phyloP scores from a whole-genome alignment of 2,329 filamentous ascomycete genomes.

The Daldinia sp. region DNA sequence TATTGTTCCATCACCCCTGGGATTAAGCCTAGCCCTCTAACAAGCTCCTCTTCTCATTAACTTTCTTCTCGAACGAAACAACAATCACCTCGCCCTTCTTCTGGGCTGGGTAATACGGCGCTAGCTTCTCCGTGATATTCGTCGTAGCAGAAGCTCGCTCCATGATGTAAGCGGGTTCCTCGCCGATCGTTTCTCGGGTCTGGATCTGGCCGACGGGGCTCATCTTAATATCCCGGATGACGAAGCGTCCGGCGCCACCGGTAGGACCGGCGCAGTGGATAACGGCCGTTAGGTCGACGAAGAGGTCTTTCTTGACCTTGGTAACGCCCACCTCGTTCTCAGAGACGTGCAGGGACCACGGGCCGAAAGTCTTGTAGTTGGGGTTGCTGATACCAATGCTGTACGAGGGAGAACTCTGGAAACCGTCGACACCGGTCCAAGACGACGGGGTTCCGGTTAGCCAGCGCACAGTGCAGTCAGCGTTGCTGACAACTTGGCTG shows the following conservation, averaged over 20 bases:
- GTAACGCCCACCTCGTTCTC: conserved; percentile 11
- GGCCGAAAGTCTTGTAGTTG: conserved; percentile 20
- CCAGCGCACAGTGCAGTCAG: conserved; percentile 19
- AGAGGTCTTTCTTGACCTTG: conserved; percentile 11
- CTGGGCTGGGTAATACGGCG: conserved; percentile 8
- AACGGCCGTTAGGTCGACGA: conserved; percentile 12
- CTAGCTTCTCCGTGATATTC: conserved; percentile 6
- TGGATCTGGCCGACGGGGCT: conserved; percentile 4
- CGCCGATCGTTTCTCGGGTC: not conserved
- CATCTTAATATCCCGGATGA: conserved; percentile 11
- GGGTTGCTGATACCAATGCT: conserved; percentile 10
- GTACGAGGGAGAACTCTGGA: conserved; percentile 9
- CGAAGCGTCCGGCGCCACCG: conserved; percentile 4
- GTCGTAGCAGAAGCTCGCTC: not conserved
- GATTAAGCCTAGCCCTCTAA: not conserved
- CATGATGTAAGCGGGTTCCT: not conserved
- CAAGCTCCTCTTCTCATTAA: not conserved
- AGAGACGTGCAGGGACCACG: conserved; percentile 10
- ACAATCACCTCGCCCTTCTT: conserved; percentile 5
- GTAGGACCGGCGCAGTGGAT: conserved; percentile 9
- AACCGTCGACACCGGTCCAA: conserved; percentile 12
- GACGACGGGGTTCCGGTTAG: conserved; percentile 4
- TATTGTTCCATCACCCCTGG: not conserved
- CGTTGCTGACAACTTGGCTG: conserved; percentile 12
- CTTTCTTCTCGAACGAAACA: not conserved